A percentile compares a stretch with the other conserved stretches of the same genome.
phyloP scores from a whole-genome alignment of 768 basidiomycete species.

The Kondoa subrosea region DNA sequence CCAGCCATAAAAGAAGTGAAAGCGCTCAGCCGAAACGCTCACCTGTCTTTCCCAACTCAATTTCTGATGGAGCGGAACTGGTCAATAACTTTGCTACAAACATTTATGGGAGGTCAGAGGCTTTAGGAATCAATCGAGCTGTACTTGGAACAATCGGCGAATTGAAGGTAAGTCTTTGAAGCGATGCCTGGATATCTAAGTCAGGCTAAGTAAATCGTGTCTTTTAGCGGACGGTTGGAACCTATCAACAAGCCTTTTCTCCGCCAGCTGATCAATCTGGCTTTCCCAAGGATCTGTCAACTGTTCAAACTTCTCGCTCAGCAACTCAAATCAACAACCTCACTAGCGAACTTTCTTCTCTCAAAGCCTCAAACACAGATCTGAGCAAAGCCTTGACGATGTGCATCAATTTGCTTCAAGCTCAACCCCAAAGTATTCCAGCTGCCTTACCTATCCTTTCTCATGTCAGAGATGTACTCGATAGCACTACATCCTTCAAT shows the following conservation, averaged over 20 bases:
- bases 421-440: not conserved
- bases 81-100: slow-evolving; percentile 24
- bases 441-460: not conserved
- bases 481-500: not conserved
- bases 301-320: not conserved
- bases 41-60: not conserved
- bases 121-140: slow-evolving; percentile 27
- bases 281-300: not conserved
- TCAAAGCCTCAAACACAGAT: not conserved
- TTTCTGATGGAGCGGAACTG: slow-evolving; percentile 9
- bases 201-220: not conserved
- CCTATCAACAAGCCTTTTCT: not conserved
- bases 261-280: not conserved
- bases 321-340: not conserved
- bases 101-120: slow-evolving; percentile 23
- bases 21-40: not conserved
- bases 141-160: slow-evolving; percentile 22
- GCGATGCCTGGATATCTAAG: not conserved
- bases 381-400: not conserved
- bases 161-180: slow-evolving; percentile 17
- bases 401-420: not conserved
- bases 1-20: not conserved
- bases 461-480: not conserved
- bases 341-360: not conserved
- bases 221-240: not conserved